Percentiles rank a stretch among this genome's conserved stretches.
Evolutionary conservation across 768 basidiomycete genomes (phyloP).

Genomic region (Leccinum rimulosum): DNA sequence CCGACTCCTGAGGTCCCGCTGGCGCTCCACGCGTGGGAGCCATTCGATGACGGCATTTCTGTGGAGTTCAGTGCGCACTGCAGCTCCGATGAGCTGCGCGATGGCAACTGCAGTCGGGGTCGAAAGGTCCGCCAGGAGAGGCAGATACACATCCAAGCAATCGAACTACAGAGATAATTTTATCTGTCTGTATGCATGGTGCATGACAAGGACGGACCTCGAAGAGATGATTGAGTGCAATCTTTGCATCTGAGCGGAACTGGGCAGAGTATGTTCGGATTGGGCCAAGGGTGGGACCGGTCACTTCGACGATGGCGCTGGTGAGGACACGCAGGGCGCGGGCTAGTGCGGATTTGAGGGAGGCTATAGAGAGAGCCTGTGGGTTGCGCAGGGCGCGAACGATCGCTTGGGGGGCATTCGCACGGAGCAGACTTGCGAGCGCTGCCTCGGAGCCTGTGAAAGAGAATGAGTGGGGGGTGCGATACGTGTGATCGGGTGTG

Average conservation of each 20-base stretch:
- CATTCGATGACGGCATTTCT: conserved; percentile 55
- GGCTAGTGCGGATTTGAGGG: conserved; percentile 55
- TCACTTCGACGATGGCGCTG: conserved; percentile 59
- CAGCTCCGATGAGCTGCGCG: conserved; percentile 55
- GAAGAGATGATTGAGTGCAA: conserved; percentile 59
- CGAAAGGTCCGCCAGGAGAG: conserved; percentile 50
- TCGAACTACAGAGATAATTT: conserved; percentile 40
- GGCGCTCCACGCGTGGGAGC: conserved; percentile 57
- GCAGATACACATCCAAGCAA: conserved; percentile 64
- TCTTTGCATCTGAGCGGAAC: conserved; percentile 49
- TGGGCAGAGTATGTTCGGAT: conserved; percentile 37
- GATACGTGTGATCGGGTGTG: background rate
- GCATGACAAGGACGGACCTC: conserved; percentile 37
- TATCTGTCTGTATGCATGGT: background rate
- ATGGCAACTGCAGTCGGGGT: conserved; percentile 46
- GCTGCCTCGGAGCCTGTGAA: conserved; percentile 58
- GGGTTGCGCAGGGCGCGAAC: conserved; percentile 58
- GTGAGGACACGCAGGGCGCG: conserved; percentile 63
- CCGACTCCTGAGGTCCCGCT: conserved; percentile 52
- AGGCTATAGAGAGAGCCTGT: conserved; percentile 28
- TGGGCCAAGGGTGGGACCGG: conserved; percentile 71
- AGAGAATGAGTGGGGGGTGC: background rate
- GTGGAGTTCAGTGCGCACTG: conserved; percentile 49
- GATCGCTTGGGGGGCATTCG: conserved; percentile 57
- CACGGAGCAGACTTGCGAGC: conserved; percentile 52